Base-by-base conservation (phyloP, 2,329 filamentous ascomycete species). In the Neofusicoccum ribis region DNA sequence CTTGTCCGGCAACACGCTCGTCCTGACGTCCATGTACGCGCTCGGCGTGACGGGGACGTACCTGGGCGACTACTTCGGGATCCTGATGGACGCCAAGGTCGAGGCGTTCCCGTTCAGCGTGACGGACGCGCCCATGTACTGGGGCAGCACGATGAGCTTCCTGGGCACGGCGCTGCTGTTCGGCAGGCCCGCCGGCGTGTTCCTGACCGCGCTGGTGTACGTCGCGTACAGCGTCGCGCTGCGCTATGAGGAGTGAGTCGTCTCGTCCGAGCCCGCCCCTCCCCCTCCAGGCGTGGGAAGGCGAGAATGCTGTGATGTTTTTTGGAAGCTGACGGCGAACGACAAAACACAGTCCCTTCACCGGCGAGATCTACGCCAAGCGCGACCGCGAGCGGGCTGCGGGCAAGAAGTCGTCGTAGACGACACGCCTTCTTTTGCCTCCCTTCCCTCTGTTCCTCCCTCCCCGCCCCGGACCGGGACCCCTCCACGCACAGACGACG, bases 11-110 rank as follows among this genome's bases (percentile, higher is more conserved):
- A 97, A 97, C 78, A 79, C 90, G 60, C 87, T 99, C 41, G 95
- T 99, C 58, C 72, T 98, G 59, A 89, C 90, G 39, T 95, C 91
- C 67, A 98, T 96, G 80, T 97, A 89, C 88, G 91, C 89, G 39
- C 88, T 99, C 46, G 95, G 95, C 65, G 88, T 99, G 73, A 97
- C 93, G 0, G 95, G 95, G 68, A 99, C 95, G 43, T 99, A 97
- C 77, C 84, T 99, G 41, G 95, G 95, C 71, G 95, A 99, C 82
- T 99, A 99, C 84, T 99, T 98, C 76, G 95, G 95, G 71, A 97
- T 98, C 77, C 84, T 99, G 70, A 96, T 97, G 93, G 94, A 98
- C 76, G 83, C 90, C 70, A 94, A 94, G 73, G 93, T 99, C 61
- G 96, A 93, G 12, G 90, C 91, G 14, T 99, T 99, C 77, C 95